phyloP scores from a whole-genome alignment of 2,329 filamentous ascomycete genomes.

The Ophiocordyceps unilateralis region DNA sequence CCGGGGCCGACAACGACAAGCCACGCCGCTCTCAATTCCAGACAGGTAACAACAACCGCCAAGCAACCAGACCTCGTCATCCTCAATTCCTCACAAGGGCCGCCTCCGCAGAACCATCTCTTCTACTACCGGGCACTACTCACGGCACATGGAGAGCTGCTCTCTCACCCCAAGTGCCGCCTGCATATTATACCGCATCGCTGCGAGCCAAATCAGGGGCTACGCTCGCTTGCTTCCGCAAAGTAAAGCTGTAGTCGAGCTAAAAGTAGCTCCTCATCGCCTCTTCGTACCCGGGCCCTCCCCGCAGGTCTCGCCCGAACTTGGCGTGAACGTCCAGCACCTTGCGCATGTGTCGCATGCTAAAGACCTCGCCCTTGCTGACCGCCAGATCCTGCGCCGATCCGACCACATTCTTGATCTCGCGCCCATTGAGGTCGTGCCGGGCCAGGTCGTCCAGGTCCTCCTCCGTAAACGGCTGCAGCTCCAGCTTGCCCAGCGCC shows the following conservation, averaged over 20 bases:
- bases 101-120: no score
- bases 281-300: slow-evolving; percentile 63
- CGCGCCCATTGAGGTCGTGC: slow-evolving; percentile 41
- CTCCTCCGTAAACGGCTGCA: slow-evolving; percentile 44
- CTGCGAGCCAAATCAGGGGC: no score
- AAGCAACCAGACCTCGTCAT: slow-evolving; percentile 1
- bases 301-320: slow-evolving; percentile 71
- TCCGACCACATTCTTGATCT: slow-evolving; percentile 81
- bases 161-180: no score
- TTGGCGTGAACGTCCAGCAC: slow-evolving; percentile 72
- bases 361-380: slow-evolving; percentile 51
- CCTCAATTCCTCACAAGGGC: no score
- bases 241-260: no score
- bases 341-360: slow-evolving; percentile 63
- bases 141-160: no score
- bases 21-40: neutral
- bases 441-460: slow-evolving; percentile 51
- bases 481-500: slow-evolving; percentile 41
- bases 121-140: no score
- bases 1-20: no score
- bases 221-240: no score
- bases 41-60: neutral
- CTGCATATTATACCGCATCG: no score
- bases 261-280: slow-evolving; percentile 68
- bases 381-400: slow-evolving; percentile 71